Evolutionary conservation across 352 stramenopile species (phyloP), one percentile per base, ranked within the genome.

Genomic region (Phytophthora tubulina): DNA sequence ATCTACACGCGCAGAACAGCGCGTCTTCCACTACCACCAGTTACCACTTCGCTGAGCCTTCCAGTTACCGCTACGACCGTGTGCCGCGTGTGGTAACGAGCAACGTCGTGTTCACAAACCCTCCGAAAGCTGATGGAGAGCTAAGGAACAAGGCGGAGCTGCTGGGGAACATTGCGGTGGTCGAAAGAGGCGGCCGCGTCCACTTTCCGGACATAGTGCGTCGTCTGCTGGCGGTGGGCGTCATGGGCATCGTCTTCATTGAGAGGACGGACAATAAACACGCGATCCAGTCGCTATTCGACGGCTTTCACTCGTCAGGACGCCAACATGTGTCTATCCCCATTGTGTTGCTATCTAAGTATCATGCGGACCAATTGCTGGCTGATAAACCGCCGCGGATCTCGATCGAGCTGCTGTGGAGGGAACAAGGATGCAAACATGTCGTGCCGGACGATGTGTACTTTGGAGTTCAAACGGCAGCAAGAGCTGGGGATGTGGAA

Each of bases 161-260:
- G 17, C 52, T 90, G 4, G 87, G 87, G 17, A 87, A 79, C 58
- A 89, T 96, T 63, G 87, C 86, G 7, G 68, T 95, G 38, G 83
- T 96, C 45, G 89, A 96, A 70, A 78, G 89, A 50, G 89, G 89
- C 45, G 87, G 89, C 3, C 81, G 89, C 42, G 75, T 95, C 39
- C 89, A 96, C 63, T 96, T 96, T 61, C 89, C 89, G 14, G 89
- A 96, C 46, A 95, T 96, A 57, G 84, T 95, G 53, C 80, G 89
- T 8, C 84, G 86, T 30, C 35, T 96, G 17, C 52, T 96, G 49
- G 81, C 84, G 4, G 80, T 77, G 0, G 89, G 88, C 2, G 87
- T 90, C 38, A 73, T 80, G 14, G 89, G 85, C 15, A 91, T 89
- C 63, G 82, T 96, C 30, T 95, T 96, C 63, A 81, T 96, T 49